Evolutionary conservation across 352 stramenopile genomes (phyloP), one percentile per base, ranked within the genome.

Genomic region (Phytopythium boreale): DNA sequence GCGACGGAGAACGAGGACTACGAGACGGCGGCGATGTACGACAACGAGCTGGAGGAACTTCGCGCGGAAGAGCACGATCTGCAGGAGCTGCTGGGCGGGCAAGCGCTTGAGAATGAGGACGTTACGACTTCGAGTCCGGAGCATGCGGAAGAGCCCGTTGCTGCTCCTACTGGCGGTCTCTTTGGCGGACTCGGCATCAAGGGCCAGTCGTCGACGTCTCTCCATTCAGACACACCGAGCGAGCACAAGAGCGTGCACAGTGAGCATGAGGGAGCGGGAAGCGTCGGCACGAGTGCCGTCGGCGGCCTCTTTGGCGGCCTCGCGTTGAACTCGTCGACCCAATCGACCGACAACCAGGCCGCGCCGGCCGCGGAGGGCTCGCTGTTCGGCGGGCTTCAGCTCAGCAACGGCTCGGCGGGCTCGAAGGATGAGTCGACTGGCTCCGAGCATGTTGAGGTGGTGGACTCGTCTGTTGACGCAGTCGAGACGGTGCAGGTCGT

Each of bases 1-100:
- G 82, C 79, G 15, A 90, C 81, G 19, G 77, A 87, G 27, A 86
- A 87, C 29, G 80, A 93, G 36, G 79, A 92, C 41, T 90, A 89
- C 51, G 81, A 90, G 22, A 74, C 73, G 14, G 85, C 82, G 0
- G 80, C 78, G 6, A 55, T 63, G 7, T 77, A 91, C 27, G 78
- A 92, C n/a, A 75, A 89, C 46, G 85, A 94, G 34, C 52, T 91
- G 17, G 61, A 84, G 43, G 71, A 73, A n/a, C 67, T 88, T 44
- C 80, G 73, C 26, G 82, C 69, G 17, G 72, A 87, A 41, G 80
- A 89, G 59, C 72, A 64, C 8, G 74, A 81, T 44, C 72, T 87
- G 24, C 50, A 77, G 46, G 65, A 63, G 14, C 67, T 83, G 34
- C 56, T 82, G 31, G 56, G 65, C n/a, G 65, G 76, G 20, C 62